phyloP scores from a whole-genome alignment of 495 filamentous ascomycete species.

The Halenospora varia region DNA sequence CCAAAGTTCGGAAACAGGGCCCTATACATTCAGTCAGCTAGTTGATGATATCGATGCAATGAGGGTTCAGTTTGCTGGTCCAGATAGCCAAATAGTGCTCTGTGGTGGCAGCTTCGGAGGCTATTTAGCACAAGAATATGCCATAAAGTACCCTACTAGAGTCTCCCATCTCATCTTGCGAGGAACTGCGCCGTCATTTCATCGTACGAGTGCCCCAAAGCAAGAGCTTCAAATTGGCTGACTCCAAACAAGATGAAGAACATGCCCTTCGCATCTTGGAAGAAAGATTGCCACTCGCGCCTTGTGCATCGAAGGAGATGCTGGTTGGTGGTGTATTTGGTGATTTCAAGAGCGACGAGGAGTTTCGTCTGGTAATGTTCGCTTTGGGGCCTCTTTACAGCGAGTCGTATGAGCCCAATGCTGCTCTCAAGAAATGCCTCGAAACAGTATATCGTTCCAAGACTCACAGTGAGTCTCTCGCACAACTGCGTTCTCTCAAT shows the following conservation, averaged over 20 bases:
- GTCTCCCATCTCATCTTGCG: not conserved
- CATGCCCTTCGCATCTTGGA: not conserved
- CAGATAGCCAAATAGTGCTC: not conserved
- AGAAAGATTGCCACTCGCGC: not conserved
- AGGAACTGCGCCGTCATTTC: not conserved
- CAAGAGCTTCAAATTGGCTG: not conserved
- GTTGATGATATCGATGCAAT: conserved; percentile 3
- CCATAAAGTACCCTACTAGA: not conserved
- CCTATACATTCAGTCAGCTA: not conserved
- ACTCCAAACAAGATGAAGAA: not conserved
- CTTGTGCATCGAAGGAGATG: not conserved
- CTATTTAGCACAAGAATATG: conserved; percentile 1
- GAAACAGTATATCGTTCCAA: conserved; percentile 1
- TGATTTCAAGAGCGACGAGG: not conserved
- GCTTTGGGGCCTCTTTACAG: not conserved
- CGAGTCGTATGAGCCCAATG: not conserved
- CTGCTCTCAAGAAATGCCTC: not conserved
- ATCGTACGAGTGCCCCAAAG: not conserved
- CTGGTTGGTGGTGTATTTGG: conserved; percentile 1
- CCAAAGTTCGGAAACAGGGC: not conserved
- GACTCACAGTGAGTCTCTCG: conserved; percentile 3
- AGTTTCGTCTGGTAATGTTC: conserved; percentile 4
- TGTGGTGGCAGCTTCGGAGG: conserved; percentile 3
- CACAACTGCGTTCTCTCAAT: not conserved
- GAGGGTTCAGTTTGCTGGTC: not conserved